Conservation (phyloP, 2,329 filamentous ascomycete species). For the Chrysosporium keratinophilum region DNA sequence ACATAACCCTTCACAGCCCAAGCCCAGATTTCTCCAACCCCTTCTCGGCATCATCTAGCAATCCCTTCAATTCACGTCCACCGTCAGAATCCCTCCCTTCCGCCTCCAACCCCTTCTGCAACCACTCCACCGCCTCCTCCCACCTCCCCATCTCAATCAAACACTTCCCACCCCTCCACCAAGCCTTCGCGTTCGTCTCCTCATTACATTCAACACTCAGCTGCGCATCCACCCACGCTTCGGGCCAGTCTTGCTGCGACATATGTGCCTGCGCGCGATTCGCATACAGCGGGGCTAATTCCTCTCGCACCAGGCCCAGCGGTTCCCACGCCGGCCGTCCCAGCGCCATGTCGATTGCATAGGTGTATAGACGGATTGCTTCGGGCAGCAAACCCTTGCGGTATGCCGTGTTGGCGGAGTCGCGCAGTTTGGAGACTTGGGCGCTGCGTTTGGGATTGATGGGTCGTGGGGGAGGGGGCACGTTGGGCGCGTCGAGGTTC, state of each 20-base stretch:
- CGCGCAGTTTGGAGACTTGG: conserved; percentile 81
- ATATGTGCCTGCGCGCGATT: conserved; percentile 89
- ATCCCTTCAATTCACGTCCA: conserved; percentile 46
- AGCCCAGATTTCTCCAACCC: conserved; percentile 44
- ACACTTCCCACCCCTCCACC: conserved; percentile 80
- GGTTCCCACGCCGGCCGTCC: conserved; percentile 81
- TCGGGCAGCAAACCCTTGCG: conserved; percentile 65
- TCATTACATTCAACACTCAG: conserved; percentile 78
- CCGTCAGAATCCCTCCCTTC: conserved; percentile 52
- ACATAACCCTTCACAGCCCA: not conserved
- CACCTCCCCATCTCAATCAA: conserved; percentile 81
- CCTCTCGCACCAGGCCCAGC: conserved; percentile 68
- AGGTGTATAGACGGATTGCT: conserved; percentile 68
- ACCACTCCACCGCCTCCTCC: conserved; percentile 71
- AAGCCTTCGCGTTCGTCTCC: conserved; percentile 82
- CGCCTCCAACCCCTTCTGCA: conserved; percentile 67
- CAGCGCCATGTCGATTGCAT: conserved; percentile 85
- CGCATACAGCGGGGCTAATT: conserved; percentile 66
- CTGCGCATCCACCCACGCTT: conserved; percentile 79
- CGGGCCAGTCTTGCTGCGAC: conserved; percentile 68
- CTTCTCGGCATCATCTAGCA: conserved; percentile 52
- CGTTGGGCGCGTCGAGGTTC: conserved; percentile 50
- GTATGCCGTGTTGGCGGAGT: conserved; percentile 72
- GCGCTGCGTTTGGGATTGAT: conserved; percentile 87
- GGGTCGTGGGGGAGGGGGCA: conserved; percentile 77